Evolutionary conservation across 2,329 filamentous ascomycete genomes (phyloP).

Genomic region (Cercospora sp.): DNA sequence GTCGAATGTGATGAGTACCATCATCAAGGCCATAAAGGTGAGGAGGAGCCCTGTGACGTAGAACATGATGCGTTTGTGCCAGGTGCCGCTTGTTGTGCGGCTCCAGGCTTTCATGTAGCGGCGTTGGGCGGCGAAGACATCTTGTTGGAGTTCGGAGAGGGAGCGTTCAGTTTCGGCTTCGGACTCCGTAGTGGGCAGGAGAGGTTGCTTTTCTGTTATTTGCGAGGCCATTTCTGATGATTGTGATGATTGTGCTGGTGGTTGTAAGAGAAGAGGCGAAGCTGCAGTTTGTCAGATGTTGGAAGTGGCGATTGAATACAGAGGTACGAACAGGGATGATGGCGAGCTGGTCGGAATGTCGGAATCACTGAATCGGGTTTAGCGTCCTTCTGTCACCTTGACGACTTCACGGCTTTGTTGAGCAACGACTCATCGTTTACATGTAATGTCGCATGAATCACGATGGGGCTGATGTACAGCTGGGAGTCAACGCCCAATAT

Average conservation of each 20-base stretch:
- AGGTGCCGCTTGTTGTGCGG: conserved; percentile 34
- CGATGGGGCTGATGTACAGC: not conserved
- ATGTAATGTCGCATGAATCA: not conserved
- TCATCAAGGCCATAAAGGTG: conserved; percentile 31
- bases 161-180: conserved; percentile 24
- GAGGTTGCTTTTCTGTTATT: conserved; percentile 34
- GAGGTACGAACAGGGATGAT: conserved; percentile 3
- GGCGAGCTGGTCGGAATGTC: not conserved
- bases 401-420: not conserved
- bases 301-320: conserved; percentile 3
- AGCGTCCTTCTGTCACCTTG: not conserved
- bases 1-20: conserved; percentile 30
- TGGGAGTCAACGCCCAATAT: not conserved
- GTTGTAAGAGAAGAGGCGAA: not conserved
- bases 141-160: conserved; percentile 34
- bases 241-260: not conserved
- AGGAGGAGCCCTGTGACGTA: conserved; percentile 33
- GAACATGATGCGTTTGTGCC: conserved; percentile 38
- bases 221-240: conserved; percentile 16
- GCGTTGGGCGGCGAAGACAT: conserved; percentile 36
- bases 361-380: not conserved
- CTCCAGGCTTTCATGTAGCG: conserved; percentile 39
- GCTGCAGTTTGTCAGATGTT: conserved; percentile 3
- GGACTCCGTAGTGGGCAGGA: conserved; percentile 16
- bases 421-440: not conserved